These are phyloP conservation scores for Cubamyces lactineus DNA, from an alignment of 768 basidiomycete species.

Conservation along the genomic window DNA sequence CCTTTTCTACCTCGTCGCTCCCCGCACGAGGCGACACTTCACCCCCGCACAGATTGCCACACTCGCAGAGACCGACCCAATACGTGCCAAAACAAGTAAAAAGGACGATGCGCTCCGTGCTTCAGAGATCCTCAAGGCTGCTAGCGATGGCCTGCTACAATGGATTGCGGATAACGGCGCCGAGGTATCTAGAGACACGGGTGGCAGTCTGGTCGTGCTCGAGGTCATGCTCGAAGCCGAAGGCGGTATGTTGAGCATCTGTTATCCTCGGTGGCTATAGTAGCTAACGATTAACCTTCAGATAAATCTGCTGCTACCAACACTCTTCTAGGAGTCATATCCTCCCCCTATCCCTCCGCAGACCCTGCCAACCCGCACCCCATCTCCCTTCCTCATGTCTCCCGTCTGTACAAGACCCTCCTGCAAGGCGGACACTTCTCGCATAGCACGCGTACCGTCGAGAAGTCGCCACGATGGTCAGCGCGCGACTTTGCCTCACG, in stretches of 20 bases:
- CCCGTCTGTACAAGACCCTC: conserved; percentile 85
- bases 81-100: conserved; percentile 79
- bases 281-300: conserved; percentile 33
- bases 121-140: conserved; percentile 72
- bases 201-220: conserved; percentile 73
- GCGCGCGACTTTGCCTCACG: conserved; percentile 58
- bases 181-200: conserved; percentile 70
- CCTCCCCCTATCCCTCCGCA: conserved; percentile 56
- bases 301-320: conserved; percentile 71
- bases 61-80: conserved; percentile 73
- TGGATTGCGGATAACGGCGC: conserved; percentile 69
- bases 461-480: conserved; percentile 57
- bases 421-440: conserved; percentile 91
- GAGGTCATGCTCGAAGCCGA: conserved; percentile 87
- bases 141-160: conserved; percentile 73
- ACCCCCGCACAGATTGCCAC: conserved; percentile 71
- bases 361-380: conserved; percentile 58
- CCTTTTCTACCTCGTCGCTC: conserved; percentile 80
- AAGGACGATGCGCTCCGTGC: conserved; percentile 67
- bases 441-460: conserved; percentile 57
- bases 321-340: conserved; percentile 61
- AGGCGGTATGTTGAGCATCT: conserved; percentile 60
- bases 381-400: conserved; percentile 81
- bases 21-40: conserved; percentile 84
- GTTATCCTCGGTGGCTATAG: background rate